phyloP scores from a whole-genome alignment of 1,284 basidiomycete species.

The Trichosporon sp. region DNA sequence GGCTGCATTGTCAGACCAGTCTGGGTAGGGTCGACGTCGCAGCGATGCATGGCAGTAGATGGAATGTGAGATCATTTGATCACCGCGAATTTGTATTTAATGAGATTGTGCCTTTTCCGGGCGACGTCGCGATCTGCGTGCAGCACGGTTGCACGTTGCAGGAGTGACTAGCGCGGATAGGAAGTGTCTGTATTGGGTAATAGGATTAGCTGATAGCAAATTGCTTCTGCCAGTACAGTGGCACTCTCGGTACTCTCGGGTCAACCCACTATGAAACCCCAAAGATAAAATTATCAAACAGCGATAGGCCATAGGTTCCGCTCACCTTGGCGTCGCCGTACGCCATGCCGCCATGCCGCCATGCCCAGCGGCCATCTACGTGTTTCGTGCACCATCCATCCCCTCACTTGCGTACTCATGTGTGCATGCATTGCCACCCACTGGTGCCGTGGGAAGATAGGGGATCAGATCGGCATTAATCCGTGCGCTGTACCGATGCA shows the following conservation, averaged over 20 bases:
- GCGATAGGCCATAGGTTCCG: neutral
- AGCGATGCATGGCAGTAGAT: neutral
- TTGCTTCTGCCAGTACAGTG: neutral
- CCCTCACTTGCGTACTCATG: neutral
- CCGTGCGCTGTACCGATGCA: neutral
- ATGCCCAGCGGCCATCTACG: neutral
- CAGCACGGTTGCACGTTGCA: neutral
- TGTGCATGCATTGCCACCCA: neutral
- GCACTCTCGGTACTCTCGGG: neutral
- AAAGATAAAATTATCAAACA: constrained; percentile 3
- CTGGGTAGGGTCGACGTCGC: no score
- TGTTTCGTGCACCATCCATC: neutral
- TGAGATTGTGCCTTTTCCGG: constrained; percentile 6
- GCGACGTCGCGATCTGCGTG: neutral
- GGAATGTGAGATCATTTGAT: constrained; percentile 1
- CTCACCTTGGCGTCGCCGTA: no score
- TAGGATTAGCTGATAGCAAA: constrained; percentile 6
- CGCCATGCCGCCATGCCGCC: no score
- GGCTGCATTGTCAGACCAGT: no score
- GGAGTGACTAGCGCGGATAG: neutral
- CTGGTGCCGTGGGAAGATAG: neutral
- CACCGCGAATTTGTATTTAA: constrained; percentile 10
- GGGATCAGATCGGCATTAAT: neutral
- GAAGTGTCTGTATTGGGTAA: neutral
- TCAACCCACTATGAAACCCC: constrained; percentile 9